Evolutionary conservation across 148 eudicot species (phyloP).

Genomic region (Gaultheria prostrata): DNA sequence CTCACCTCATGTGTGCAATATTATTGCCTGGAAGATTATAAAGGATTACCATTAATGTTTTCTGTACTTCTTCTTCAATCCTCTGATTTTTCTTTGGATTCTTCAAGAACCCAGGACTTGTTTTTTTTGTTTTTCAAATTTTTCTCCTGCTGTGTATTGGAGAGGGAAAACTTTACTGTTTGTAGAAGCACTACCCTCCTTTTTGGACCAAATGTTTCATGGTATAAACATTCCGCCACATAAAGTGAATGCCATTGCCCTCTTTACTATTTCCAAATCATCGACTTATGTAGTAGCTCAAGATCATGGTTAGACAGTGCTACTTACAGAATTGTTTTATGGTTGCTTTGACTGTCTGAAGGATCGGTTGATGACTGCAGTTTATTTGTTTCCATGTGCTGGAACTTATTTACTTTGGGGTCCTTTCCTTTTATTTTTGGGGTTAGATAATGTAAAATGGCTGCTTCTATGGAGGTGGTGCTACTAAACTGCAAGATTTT

Average conservation of each 20-base stretch:
- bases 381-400: not conserved
- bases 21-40: not conserved
- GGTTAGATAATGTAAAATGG: not conserved
- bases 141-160: not conserved
- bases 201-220: not conserved
- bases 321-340: not conserved
- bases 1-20: not conserved
- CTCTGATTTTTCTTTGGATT: not conserved
- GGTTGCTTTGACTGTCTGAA: not conserved
- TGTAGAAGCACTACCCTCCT: not conserved
- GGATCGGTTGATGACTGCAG: not conserved
- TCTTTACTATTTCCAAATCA: not conserved
- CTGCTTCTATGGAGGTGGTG: not conserved
- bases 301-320: not conserved
- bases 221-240: not conserved
- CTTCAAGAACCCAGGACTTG: constrained; percentile 2
- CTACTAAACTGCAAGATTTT: not conserved
- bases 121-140: not conserved
- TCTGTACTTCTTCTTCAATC: not conserved
- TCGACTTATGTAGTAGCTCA: not conserved
- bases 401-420: not conserved
- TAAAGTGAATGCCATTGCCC: not conserved
- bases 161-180: not conserved
- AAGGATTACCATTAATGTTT: not conserved
- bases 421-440: not conserved